phyloP scores from a whole-genome alignment of 164 flowering plant genomes.

The Sextonia rubra region DNA sequence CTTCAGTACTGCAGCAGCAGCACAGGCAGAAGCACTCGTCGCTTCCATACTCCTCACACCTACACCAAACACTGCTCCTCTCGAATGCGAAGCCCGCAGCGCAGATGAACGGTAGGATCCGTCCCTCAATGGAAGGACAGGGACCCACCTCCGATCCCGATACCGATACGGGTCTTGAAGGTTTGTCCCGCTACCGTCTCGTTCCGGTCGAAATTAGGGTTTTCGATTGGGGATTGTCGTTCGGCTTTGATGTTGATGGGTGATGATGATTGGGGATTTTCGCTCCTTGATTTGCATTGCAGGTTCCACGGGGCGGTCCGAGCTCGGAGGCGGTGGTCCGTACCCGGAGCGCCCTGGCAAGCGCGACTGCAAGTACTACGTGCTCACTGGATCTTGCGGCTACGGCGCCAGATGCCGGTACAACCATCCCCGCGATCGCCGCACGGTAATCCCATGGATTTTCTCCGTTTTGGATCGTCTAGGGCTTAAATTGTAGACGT shows the following conservation, averaged over 20 bases:
- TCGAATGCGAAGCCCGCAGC: constrained; percentile 16
- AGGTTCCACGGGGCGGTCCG: constrained; percentile 66
- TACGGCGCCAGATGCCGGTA: constrained; percentile 80
- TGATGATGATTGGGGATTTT: neutral
- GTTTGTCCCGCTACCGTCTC: constrained; percentile 22
- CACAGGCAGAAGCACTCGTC: neutral
- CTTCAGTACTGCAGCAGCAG: neutral
- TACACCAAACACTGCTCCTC: constrained; percentile 3
- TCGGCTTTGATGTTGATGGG: too few species aligned
- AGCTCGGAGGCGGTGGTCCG: constrained; percentile 37
- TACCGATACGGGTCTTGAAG: constrained; percentile 60
- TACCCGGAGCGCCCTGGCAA: constrained; percentile 82
- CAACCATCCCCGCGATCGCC: constrained; percentile 82
- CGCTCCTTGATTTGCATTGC: constrained; percentile 9
- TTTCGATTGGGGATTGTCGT: neutral
- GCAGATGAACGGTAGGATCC: constrained; percentile 53
- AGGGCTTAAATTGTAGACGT: neutral
- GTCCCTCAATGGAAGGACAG: constrained; percentile 35
- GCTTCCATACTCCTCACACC: neutral
- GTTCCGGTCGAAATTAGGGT: constrained; percentile 21
- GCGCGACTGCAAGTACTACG: constrained; percentile 66
- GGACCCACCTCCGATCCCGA: constrained; percentile 47
- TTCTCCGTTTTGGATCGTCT: neutral
- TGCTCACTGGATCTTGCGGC: constrained; percentile 81
- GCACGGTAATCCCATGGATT: constrained; percentile 29